These are phyloP conservation scores for Meira miltonrushii DNA, from an alignment of 1,284 basidiomycete species.

Conservation along the genomic window DNA sequence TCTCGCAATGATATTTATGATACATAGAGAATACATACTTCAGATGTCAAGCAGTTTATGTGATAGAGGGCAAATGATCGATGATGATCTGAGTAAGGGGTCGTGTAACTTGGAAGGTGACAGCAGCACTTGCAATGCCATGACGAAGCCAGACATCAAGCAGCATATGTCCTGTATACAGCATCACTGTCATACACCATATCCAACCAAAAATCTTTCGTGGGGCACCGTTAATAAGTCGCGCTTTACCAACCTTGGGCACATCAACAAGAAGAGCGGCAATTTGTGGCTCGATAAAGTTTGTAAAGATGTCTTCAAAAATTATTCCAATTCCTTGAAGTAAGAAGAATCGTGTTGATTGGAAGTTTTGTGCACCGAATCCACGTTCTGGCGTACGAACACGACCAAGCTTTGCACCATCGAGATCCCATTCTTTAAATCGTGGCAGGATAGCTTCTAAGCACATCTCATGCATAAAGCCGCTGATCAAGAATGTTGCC, in stretches of 20 bases:
- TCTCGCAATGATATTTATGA: no score
- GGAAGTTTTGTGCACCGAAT: not conserved
- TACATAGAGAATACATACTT: no score
- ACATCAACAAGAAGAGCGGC: not conserved
- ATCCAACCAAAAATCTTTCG: slow-evolving; percentile 1
- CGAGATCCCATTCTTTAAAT: no score
- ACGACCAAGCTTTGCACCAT: no score
- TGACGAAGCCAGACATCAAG: not conserved
- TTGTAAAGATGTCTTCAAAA: not conserved
- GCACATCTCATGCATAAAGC: not conserved
- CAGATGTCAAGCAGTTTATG: no score
- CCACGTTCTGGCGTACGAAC: not conserved
- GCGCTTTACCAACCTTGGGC: not conserved
- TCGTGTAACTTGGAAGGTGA: no score
- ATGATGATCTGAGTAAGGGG: no score
- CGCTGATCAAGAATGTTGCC: not conserved
- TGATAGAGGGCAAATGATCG: no score
- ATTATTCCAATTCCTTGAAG: slow-evolving; percentile 3
- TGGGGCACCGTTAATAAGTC: not conserved
- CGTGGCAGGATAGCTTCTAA: not conserved
- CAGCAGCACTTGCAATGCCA: no score
- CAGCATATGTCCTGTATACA: not conserved
- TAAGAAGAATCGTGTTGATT: not conserved
- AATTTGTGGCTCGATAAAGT: not conserved
- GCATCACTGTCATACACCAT: not conserved